A percentile compares a stretch with the other conserved stretches of the same genome.
These are phyloP conservation scores for Neotropicomus parvogracilis DNA, from an alignment of 1,284 basidiomycete species.

Conservation along the genomic window DNA sequence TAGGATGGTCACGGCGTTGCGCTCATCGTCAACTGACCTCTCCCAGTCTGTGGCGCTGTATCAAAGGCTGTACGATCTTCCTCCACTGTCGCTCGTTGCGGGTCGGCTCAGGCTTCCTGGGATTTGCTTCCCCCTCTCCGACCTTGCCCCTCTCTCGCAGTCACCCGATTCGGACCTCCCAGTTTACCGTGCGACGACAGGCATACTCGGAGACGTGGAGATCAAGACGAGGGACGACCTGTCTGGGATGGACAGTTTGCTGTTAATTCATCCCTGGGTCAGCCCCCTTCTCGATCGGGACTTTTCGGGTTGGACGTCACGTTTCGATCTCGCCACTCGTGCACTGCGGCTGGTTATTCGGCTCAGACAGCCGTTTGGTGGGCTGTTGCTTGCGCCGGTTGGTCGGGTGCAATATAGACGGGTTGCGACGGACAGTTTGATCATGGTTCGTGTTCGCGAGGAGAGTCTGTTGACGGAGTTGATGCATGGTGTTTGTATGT, in stretches of 20 bases:
- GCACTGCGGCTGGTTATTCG: not conserved
- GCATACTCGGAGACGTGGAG: not conserved
- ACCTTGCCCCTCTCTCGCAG: not conserved
- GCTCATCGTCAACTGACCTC: conserved; percentile 4
- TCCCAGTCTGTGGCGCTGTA: not conserved
- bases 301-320: no score
- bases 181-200: not conserved
- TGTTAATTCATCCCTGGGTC: not conserved
- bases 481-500: no score
- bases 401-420: not conserved
- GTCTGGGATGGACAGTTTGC: not conserved
- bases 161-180: not conserved
- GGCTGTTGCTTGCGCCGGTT: not conserved
- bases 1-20: not conserved
- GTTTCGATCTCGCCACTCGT: no score
- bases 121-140: not conserved
- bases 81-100: not conserved
- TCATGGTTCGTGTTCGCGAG: no score
- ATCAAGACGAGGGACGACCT: not conserved
- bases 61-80: not conserved
- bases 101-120: not conserved
- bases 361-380: not conserved
- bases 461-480: no score
- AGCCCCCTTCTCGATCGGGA: no score
- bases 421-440: not conserved